A percentile compares a stretch with the other conserved stretches of the same genome.
Evolutionary conservation across 1,284 basidiomycete species (phyloP).

Genomic region (Stygiomarasmius scandens): DNA sequence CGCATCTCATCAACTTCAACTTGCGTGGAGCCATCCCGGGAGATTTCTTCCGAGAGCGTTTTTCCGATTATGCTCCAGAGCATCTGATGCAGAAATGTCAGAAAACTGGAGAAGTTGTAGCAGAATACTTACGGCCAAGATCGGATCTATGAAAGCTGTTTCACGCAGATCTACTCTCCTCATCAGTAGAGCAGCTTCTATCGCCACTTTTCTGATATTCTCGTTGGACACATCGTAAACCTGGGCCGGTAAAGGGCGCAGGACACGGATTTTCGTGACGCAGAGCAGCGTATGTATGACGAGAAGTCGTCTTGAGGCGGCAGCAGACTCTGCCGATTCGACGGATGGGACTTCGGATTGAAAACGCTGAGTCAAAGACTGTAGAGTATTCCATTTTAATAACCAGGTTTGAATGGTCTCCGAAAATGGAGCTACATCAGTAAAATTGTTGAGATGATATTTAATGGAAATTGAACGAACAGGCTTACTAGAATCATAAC

Average conservation of each 20-base stretch:
- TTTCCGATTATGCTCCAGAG: neutral
- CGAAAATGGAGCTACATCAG: neutral
- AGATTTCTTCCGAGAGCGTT: neutral
- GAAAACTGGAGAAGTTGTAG: neutral
- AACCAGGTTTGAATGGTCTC: neutral
- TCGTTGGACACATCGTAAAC: neutral
- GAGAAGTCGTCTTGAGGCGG: constrained; percentile 2
- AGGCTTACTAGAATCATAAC: constrained; percentile 6
- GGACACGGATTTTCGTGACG: constrained; percentile 7
- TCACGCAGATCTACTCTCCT: neutral
- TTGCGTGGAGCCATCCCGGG: neutral
- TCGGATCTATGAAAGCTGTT: constrained; percentile 8
- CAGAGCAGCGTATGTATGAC: constrained; percentile 9
- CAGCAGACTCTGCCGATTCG: neutral
- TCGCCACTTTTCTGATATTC: neutral
- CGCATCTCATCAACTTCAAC: neutral
- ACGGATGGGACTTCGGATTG: constrained; percentile 3
- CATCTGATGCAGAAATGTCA: neutral
- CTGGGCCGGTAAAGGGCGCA: neutral
- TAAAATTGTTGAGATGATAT: neutral
- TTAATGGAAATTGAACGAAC: neutral
- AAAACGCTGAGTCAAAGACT: neutral
- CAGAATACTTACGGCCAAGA: constrained; percentile 12
- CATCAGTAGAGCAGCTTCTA: constrained; percentile 1
- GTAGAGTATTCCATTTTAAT: constrained; percentile 1